Evolutionary conservation across 257 asterid species (phyloP), one percentile per base, ranked within the genome.

Genomic region (Ocimum tenuiflorum): DNA sequence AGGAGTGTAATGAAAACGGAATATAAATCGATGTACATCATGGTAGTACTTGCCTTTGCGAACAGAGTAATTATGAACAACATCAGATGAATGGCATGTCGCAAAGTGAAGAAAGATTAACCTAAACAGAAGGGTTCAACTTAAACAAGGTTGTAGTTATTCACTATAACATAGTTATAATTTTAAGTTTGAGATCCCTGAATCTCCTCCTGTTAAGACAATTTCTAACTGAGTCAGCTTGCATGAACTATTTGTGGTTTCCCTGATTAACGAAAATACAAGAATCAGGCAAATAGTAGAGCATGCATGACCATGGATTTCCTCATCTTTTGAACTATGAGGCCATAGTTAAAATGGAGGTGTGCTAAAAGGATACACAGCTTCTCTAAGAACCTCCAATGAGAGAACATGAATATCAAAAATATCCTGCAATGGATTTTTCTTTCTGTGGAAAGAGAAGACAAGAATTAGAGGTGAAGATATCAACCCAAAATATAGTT

Each of bases 311-410:
- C 41, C 62, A 47, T 45, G 61, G 59, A 68, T 52, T 53, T 45
- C 49, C 51, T 47, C 49, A 33, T 69, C 68, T 69, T 72, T 67
- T 60, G 54, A 58, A 71, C 58, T 41, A 68, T 52, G 6, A 50
- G 57, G 13, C 55, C 68, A 62, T 24, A 60, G 17, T 52, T 31
- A 66, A 51, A 48, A 60, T 48, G 76, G 62, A 65, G 57, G 72
- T 22, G 67, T 29, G 38, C 42, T 53, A 22, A 80, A 86, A 90
- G 99, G 99, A 94, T 94, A 94, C 99, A 81, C 89, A 68, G 97
- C 96, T 82, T 89, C 97, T 84, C 91, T 80, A 33, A 94, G 94
- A 68, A 86, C 96, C 87, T 84, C 89, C 94, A 94, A 73, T 57
- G 95, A 88, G 77, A 89, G 89, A 80, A 90, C 86, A 68, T 94